Conservation (phyloP, 2,329 filamentous ascomycete species). For the Colletotrichum tamarilloi region DNA sequence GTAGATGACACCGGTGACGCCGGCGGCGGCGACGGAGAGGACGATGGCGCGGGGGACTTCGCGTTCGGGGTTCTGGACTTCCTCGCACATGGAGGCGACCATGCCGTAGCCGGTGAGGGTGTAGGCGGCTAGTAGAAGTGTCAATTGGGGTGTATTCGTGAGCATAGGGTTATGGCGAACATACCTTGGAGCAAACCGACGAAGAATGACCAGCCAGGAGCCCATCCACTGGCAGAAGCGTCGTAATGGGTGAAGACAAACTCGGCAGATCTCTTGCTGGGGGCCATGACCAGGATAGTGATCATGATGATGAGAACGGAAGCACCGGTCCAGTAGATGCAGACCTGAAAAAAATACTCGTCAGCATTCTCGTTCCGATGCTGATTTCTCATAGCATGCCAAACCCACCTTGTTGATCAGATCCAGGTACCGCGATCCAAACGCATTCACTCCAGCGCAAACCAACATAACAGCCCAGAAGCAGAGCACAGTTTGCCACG, state of each 20-base stretch:
- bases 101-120: slow-evolving; percentile 75
- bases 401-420: slow-evolving; percentile 70
- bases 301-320: slow-evolving; percentile 65
- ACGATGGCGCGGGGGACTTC: slow-evolving; percentile 80
- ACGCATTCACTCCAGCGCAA: slow-evolving; percentile 73
- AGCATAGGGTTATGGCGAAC: not conserved
- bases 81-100: slow-evolving; percentile 79
- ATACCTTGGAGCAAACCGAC: slow-evolving; percentile 72
- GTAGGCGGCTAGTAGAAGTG: slow-evolving; percentile 60
- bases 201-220: slow-evolving; percentile 77
- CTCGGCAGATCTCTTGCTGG: slow-evolving; percentile 65
- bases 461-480: slow-evolving; percentile 79
- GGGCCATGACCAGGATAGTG: slow-evolving; percentile 70
- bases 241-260: slow-evolving; percentile 79
- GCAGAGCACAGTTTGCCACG: slow-evolving; percentile 76
- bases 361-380: not conserved
- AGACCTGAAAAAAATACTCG: slow-evolving; percentile 50
- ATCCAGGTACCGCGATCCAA: slow-evolving; percentile 69
- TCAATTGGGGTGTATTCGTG: not conserved
- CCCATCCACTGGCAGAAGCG: slow-evolving; percentile 73
- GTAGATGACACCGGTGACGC: slow-evolving; percentile 74
- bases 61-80: slow-evolving; percentile 74
- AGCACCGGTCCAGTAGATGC: slow-evolving; percentile 77
- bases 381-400: too few species aligned
- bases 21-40: slow-evolving; percentile 74